These are phyloP conservation scores for Blepharisma stoltei DNA, from an alignment of 73 alveolate genomes.

Conservation along the genomic window DNA sequence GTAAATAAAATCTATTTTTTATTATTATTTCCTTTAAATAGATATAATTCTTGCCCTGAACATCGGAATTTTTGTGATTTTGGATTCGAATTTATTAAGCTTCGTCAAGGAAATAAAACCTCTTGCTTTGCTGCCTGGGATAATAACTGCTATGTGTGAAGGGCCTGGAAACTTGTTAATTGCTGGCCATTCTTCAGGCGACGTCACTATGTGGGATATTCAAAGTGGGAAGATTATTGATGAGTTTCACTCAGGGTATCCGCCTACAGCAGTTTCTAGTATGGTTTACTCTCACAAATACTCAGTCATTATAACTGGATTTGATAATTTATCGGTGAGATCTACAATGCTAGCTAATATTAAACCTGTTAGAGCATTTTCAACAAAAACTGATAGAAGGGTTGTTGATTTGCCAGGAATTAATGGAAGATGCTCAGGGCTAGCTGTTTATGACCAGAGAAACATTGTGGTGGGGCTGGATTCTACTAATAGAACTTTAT, in stretches of 20 bases:
- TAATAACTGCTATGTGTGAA: not conserved
- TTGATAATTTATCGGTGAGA: not conserved
- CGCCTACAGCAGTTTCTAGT: too few species aligned
- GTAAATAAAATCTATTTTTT: too few species aligned
- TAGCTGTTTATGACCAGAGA: not conserved
- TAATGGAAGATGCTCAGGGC: not conserved
- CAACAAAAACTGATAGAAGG: not conserved
- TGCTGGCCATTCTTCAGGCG: conserved; percentile 17
- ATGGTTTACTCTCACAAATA: too few species aligned
- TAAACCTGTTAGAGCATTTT: not conserved
- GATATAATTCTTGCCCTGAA: not conserved
- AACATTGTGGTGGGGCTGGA: not conserved
- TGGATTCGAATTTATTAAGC: not conserved
- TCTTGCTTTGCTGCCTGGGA: not conserved
- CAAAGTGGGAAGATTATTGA: not conserved
- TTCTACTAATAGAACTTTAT: not conserved
- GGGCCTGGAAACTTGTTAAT: not conserved
- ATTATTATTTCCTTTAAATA: not conserved
- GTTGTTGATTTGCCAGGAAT: not conserved
- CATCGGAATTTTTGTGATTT: not conserved
- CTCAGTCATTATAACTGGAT: not conserved
- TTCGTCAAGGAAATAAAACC: not conserved
- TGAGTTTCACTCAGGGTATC: not conserved
- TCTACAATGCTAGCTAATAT: not conserved
- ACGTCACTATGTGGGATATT: not conserved